phyloP scores from a whole-genome alignment of 1,284 basidiomycete species.

The Pterula multifida region DNA sequence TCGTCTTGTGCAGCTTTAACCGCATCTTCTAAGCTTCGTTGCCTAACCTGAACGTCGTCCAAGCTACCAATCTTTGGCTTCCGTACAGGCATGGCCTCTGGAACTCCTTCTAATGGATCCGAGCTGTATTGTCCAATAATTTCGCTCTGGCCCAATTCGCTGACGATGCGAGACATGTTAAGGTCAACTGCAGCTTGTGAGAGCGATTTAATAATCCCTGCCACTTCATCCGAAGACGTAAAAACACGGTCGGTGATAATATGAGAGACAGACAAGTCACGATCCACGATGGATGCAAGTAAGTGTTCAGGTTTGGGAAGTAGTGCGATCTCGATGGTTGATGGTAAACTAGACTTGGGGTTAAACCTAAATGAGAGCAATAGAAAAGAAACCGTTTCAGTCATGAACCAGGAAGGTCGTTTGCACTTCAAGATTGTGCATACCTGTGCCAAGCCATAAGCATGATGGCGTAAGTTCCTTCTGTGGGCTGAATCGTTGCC shows the following conservation, averaged over 20 bases:
- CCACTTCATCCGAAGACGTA: slow-evolving; percentile 38
- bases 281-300: slow-evolving; percentile 17
- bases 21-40: slow-evolving; percentile 11
- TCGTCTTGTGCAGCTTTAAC: slow-evolving; percentile 16
- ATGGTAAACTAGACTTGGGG: slow-evolving; percentile 32
- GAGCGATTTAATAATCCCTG: slow-evolving; percentile 40
- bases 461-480: slow-evolving; percentile 57
- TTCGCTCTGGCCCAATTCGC: slow-evolving; percentile 43
- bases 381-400: slow-evolving; percentile 11
- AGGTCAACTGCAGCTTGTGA: slow-evolving; percentile 48
- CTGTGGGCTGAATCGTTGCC: slow-evolving; percentile 38
- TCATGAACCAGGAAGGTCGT: not conserved
- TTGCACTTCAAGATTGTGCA: slow-evolving; percentile 11
- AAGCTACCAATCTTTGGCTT: slow-evolving; percentile 14
- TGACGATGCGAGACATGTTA: slow-evolving; percentile 36
- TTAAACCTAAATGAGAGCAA: slow-evolving; percentile 14
- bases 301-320: not conserved
- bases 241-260: slow-evolving; percentile 51
- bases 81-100: slow-evolving; percentile 45
- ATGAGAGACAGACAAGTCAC: slow-evolving; percentile 35
- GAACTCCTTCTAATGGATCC: slow-evolving; percentile 39
- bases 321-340: slow-evolving; percentile 17
- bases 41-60: slow-evolving; percentile 6
- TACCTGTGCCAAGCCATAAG: slow-evolving; percentile 44
- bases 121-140: slow-evolving; percentile 26